Conservation (phyloP, 1,284 basidiomycete genomes). For the Mycena sp. region DNA sequence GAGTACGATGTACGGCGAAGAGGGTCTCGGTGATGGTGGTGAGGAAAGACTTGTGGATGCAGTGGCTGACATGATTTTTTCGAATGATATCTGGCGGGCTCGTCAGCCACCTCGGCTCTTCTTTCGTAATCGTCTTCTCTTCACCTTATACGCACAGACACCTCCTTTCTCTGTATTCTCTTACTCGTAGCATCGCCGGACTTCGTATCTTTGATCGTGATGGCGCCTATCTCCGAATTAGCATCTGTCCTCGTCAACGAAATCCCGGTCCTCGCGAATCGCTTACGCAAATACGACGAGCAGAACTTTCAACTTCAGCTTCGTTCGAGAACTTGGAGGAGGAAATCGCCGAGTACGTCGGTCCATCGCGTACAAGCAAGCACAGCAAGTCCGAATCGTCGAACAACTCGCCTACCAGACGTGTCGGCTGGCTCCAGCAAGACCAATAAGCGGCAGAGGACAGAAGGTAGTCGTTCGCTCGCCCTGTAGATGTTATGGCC, state of each 20-base stretch:
- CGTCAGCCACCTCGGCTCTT: conserved; percentile 16
- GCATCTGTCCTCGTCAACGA: conserved; percentile 8
- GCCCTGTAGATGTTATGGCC: too few species aligned
- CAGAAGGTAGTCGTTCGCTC: not conserved
- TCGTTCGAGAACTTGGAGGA: conserved; percentile 16
- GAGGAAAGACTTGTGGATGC: too few species aligned
- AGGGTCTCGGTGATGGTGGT: not conserved
- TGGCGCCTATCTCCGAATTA: conserved; percentile 5
- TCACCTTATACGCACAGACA: not conserved
- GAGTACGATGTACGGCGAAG: not conserved
- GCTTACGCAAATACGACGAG: conserved; percentile 17
- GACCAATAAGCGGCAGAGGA: conserved; percentile 10
- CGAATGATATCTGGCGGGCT: too few species aligned
- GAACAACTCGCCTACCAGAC: conserved; percentile 12
- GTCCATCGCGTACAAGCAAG: conserved; percentile 14
- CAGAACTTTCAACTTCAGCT: conserved; percentile 16
- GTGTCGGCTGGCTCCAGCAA: not conserved
- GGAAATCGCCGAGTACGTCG: conserved; percentile 12
- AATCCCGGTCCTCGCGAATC: conserved; percentile 4
- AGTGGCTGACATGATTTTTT: not conserved
- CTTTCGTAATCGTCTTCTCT: too few species aligned
- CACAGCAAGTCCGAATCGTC: conserved; percentile 14
- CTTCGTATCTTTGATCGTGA: not conserved
- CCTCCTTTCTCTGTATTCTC: not conserved
- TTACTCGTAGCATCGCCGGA: not conserved